Percentiles rank a stretch among this genome's conserved stretches.
phyloP scores from a whole-genome alignment of 495 filamentous ascomycete genomes.

The Hypoxylon fuscum region DNA sequence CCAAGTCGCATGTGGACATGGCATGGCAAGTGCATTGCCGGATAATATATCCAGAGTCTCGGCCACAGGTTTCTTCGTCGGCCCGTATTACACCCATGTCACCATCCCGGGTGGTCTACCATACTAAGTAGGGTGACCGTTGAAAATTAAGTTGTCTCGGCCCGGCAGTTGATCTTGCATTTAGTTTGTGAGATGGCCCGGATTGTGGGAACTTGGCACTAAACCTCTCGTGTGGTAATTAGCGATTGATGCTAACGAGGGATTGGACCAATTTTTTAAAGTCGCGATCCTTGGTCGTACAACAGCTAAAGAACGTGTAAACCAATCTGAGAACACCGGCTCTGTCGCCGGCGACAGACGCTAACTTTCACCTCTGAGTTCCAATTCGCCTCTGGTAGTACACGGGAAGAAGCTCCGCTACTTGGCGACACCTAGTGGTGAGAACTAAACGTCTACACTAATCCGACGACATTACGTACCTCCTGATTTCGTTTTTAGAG shows the following conservation, averaged over 20 bases:
- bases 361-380: neutral
- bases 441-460: slow-evolving; percentile 1
- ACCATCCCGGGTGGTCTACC: neutral
- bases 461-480: slow-evolving; percentile 1
- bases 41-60: slow-evolving; percentile 9
- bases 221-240: neutral
- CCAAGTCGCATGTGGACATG: slow-evolving; percentile 12
- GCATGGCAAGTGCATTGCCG: slow-evolving; percentile 26
- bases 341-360: no score
- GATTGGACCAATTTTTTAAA: slow-evolving; percentile 5
- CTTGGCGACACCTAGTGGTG: slow-evolving; percentile 3
- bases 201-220: slow-evolving; percentile 6
- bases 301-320: slow-evolving; percentile 5
- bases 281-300: neutral
- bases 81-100: slow-evolving; percentile 27
- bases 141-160: slow-evolving; percentile 14
- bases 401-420: slow-evolving; percentile 8
- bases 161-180: slow-evolving; percentile 20
- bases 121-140: neutral
- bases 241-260: neutral
- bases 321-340: neutral
- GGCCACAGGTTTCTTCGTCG: slow-evolving; percentile 12
- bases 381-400: neutral
- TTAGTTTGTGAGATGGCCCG: slow-evolving; percentile 11
- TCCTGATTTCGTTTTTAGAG: neutral